Percentiles rank a stretch among this genome's conserved stretches.
These are phyloP conservation scores for Catunica adiposa DNA, from an alignment of 2,329 filamentous ascomycete species.

Conservation along the genomic window DNA sequence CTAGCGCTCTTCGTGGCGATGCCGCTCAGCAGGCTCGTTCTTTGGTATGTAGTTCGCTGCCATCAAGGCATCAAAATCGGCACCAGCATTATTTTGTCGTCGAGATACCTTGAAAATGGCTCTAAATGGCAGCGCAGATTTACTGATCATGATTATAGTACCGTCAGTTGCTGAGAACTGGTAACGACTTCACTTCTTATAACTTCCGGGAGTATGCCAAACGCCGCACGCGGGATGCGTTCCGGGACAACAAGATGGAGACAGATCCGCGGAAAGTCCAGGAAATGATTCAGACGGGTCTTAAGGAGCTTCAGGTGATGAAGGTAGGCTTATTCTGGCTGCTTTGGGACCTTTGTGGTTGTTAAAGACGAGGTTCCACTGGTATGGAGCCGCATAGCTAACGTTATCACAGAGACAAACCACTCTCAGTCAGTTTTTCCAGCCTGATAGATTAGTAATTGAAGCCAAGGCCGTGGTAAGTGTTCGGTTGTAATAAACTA, in stretches of 20 bases:
- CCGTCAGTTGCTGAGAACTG: conserved; percentile 75
- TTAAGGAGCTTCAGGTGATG: conserved; percentile 73
- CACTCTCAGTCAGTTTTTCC: conserved; percentile 84
- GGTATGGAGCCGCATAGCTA: neutral
- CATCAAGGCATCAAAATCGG: neutral
- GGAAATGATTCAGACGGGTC: conserved; percentile 73
- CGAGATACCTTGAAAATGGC: no score
- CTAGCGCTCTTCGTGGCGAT: conserved; percentile 31
- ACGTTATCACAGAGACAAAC: conserved; percentile 62
- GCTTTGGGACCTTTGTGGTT: neutral
- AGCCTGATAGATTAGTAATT: conserved; percentile 78
- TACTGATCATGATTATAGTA: conserved; percentile 41
- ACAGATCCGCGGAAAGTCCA: conserved; percentile 63
- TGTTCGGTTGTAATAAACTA: neutral
- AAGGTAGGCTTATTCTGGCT: conserved; percentile 44
- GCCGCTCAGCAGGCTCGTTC: conserved; percentile 41
- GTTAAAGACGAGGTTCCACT: no score
- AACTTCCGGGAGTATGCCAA: conserved; percentile 97
- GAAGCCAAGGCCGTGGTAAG: conserved; percentile 30
- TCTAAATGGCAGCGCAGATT: no score
- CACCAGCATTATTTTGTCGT: no score
- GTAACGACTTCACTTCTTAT: conserved; percentile 77
- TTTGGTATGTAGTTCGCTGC: conserved; percentile 31
- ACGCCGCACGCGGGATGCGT: conserved; percentile 78
- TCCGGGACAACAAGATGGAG: conserved; percentile 61